A percentile compares a stretch with the other conserved stretches of the same genome.
Conservation (phyloP, 2,329 filamentous ascomycete species). For the Penicillium psychrosexuale region DNA sequence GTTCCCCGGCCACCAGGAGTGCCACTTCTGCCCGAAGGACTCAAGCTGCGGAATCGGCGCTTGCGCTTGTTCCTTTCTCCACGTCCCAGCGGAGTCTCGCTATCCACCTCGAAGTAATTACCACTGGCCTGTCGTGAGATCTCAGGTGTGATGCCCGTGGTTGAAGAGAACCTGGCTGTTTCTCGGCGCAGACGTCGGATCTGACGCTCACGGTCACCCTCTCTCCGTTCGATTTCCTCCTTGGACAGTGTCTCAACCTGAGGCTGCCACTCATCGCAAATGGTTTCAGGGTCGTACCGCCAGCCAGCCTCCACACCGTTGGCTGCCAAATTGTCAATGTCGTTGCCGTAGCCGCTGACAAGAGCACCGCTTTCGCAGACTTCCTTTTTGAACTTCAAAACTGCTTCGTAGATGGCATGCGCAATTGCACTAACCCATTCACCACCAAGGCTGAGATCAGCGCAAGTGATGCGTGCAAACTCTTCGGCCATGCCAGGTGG, state of each 20-base stretch:
- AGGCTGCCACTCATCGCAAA: conserved; percentile 80
- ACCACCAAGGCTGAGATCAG: conserved; percentile 80
- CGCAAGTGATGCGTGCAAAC: conserved; percentile 89
- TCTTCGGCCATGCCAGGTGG: conserved; percentile 87
- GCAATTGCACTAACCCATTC: conserved; percentile 95
- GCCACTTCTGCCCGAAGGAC: conserved; percentile 67
- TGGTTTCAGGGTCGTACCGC: conserved; percentile 89
- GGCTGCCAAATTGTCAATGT: conserved; percentile 85
- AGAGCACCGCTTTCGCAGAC: conserved; percentile 88
- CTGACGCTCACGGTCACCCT: conserved; percentile 89
- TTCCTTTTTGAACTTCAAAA: conserved; percentile 89
- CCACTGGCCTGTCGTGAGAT: conserved; percentile 55
- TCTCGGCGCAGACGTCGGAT: conserved; percentile 82
- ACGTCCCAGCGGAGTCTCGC: conserved; percentile 80
- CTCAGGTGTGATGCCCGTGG: conserved; percentile 74
- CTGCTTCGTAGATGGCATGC: conserved; percentile 95
- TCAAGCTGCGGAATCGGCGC: conserved; percentile 82
- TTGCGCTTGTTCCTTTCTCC: conserved; percentile 96
- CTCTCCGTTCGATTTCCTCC: conserved; percentile 95
- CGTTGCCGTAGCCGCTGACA: conserved; percentile 65
- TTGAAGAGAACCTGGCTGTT: conserved; percentile 87
- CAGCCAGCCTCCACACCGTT: conserved; percentile 83
- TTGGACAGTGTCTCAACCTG: conserved; percentile 80
- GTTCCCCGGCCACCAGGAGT: conserved; percentile 73
- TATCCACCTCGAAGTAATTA: conserved; percentile 57